These are phyloP conservation scores for Entoloma clypeatum DNA, from an alignment of 1,284 basidiomycete species.

Conservation along the genomic window DNA sequence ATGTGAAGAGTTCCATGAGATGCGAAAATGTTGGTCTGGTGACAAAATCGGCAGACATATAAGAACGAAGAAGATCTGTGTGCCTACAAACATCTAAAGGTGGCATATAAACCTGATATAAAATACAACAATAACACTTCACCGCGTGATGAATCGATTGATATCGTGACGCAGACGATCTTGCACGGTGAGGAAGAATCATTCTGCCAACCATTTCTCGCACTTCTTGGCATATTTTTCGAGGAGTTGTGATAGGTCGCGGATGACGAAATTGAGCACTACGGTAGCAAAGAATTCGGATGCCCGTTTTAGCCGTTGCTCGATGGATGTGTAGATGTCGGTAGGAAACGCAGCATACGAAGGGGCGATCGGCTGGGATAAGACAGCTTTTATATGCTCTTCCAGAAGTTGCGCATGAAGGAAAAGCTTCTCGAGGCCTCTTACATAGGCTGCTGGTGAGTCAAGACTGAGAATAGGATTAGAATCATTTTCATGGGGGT, in stretches of 20 bases:
- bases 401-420: slow-evolving; percentile 77
- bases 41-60: slow-evolving; percentile 13
- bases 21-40: too few species aligned
- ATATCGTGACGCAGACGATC: slow-evolving; percentile 4
- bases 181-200: slow-evolving; percentile 11
- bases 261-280: slow-evolving; percentile 88
- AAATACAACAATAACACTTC: slow-evolving; percentile 19
- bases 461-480: slow-evolving; percentile 59
- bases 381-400: slow-evolving; percentile 78
- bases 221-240: slow-evolving; percentile 92
- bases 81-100: slow-evolving; percentile 9
- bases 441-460: slow-evolving; percentile 83
- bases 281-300: slow-evolving; percentile 92
- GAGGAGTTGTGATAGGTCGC: slow-evolving; percentile 77
- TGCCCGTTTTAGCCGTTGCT: slow-evolving; percentile 71
- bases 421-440: slow-evolving; percentile 76
- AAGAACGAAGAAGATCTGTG: slow-evolving; percentile 8
- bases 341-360: slow-evolving; percentile 68
- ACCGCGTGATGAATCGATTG: slow-evolving; percentile 10
- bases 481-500: slow-evolving; percentile 15
- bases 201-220: slow-evolving; percentile 84
- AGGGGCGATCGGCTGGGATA: slow-evolving; percentile 58
- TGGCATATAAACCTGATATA: slow-evolving; percentile 7
- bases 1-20: too few species aligned
- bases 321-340: slow-evolving; percentile 62